phyloP scores from a whole-genome alignment of 2,329 filamentous ascomycete species.

The Tetracladium maxilliforme region DNA sequence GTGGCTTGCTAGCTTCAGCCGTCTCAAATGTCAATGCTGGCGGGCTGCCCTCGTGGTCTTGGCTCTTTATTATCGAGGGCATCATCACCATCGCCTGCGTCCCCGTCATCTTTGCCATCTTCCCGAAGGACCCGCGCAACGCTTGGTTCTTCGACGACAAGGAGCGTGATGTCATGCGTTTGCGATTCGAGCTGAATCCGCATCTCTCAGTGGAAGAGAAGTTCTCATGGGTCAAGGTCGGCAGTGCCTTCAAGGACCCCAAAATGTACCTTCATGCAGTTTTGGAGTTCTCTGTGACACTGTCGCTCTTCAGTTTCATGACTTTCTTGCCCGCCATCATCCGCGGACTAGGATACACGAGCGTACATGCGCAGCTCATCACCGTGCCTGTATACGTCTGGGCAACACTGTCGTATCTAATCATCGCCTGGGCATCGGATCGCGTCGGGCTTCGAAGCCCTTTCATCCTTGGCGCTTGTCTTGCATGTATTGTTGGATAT shows the following conservation, averaged over 20 bases:
- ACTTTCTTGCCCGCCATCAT: conserved; percentile 43
- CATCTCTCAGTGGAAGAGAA: conserved; percentile 33
- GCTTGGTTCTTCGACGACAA: conserved; percentile 32
- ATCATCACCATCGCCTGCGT: conserved; percentile 25
- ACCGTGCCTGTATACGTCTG: conserved; percentile 41
- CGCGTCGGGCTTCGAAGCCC: too few species aligned
- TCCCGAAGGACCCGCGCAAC: conserved; percentile 28
- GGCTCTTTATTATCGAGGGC: conserved; percentile 33
- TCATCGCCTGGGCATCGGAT: conserved; percentile 30
- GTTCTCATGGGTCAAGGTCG: conserved; percentile 35
- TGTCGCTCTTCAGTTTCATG: conserved; percentile 42
- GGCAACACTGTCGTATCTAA: conserved; percentile 28
- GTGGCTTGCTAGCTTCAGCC: conserved; percentile 37
- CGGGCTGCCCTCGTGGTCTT: conserved; percentile 29
- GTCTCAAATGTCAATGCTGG: conserved; percentile 27
- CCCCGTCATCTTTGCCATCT: conserved; percentile 25
- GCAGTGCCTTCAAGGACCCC: conserved; percentile 28
- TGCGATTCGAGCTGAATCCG: conserved; percentile 25
- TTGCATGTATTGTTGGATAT: conserved; percentile 5
- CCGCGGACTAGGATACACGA: conserved; percentile 31
- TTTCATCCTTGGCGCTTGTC: too few species aligned
- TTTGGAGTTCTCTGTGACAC: too few species aligned
- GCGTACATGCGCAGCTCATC: conserved; percentile 34
- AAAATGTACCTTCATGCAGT: conserved; percentile 29
- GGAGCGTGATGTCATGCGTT: conserved; percentile 32